Percentiles rank a stretch among this genome's conserved stretches.
These are phyloP conservation scores for Carnegiea gigantea DNA, from an alignment of 179 eudicot species.

Conservation along the genomic window DNA sequence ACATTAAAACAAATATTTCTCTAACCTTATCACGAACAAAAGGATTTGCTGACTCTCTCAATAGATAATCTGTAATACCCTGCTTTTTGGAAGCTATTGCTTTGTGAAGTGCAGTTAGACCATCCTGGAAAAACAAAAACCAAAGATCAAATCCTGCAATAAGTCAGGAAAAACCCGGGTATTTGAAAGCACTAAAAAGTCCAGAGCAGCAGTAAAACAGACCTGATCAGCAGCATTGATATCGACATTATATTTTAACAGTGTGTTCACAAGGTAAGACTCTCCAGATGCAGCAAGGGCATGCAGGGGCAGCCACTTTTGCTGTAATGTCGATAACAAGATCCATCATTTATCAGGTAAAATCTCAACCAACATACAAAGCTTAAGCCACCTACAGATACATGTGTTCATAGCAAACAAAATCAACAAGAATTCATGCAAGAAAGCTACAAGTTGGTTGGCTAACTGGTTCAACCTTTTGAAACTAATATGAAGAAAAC, in stretches of 20 bases:
- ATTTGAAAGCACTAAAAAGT: background rate
- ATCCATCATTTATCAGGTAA: background rate
- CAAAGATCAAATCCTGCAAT: background rate
- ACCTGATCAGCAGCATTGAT: conserved; percentile 80
- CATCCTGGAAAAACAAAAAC: conserved; percentile 50
- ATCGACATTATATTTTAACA: conserved; percentile 66
- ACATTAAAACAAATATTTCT: background rate
- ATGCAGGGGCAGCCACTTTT: conserved; percentile 88
- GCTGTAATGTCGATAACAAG: conserved; percentile 36
- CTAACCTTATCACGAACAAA: conserved; percentile 78
- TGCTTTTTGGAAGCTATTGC: conserved; percentile 84
- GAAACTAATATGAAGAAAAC: conserved; percentile 21
- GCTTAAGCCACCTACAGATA: background rate
- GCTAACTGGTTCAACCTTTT: background rate
- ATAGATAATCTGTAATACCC: conserved; percentile 65
- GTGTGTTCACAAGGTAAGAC: conserved; percentile 59
- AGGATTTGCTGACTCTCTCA: conserved; percentile 91
- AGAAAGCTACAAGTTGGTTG: background rate
- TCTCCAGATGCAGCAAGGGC: conserved; percentile 88
- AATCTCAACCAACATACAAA: background rate
- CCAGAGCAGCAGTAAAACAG: background rate
- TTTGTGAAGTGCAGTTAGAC: conserved; percentile 88
- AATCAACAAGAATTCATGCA: background rate
- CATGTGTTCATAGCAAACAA: background rate
- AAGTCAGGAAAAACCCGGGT: background rate